phyloP scores from a whole-genome alignment of 352 stramenopile genomes.

The Globisporangium recalcitrans region DNA sequence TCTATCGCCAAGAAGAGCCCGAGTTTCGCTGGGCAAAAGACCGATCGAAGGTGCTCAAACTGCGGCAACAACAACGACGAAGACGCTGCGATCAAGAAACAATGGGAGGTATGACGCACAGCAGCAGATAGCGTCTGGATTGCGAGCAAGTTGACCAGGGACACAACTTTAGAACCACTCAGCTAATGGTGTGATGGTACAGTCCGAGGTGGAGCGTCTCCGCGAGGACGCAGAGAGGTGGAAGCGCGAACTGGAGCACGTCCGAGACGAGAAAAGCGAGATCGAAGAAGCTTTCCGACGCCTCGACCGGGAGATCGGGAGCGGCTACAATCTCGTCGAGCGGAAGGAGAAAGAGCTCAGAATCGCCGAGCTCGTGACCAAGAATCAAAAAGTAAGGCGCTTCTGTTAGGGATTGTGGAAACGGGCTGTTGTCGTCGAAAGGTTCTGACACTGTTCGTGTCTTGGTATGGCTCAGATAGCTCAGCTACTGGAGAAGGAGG shows the following conservation, averaged over 20 bases:
- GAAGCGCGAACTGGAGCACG: constrained; percentile 33
- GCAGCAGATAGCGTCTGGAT: not conserved
- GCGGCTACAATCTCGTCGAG: constrained; percentile 48
- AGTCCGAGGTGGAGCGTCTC: constrained; percentile 25
- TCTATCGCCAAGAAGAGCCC: not conserved
- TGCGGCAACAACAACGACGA: constrained; percentile 27
- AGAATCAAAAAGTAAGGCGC: constrained; percentile 48
- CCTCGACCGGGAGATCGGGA: constrained; percentile 47
- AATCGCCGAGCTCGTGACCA: constrained; percentile 50
- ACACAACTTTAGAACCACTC: no score
- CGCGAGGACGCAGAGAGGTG: constrained; percentile 19
- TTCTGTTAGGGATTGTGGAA: not conserved
- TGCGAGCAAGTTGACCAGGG: not conserved
- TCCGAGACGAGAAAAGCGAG: constrained; percentile 35
- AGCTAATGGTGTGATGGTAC: not conserved
- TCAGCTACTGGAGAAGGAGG: constrained; percentile 46
- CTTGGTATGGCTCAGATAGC: constrained; percentile 27
- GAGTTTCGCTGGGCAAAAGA: not conserved
- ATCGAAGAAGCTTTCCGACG: constrained; percentile 44
- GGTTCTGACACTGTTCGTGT: not conserved
- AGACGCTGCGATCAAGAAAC: constrained; percentile 8
- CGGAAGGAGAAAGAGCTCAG: constrained; percentile 59
- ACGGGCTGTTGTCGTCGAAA: no score
- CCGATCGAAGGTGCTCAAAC: constrained; percentile 8
- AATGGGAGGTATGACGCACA: constrained; percentile 19